phyloP scores from a whole-genome alignment of 2,329 filamentous ascomycete genomes.

The Claviceps paspali region DNA sequence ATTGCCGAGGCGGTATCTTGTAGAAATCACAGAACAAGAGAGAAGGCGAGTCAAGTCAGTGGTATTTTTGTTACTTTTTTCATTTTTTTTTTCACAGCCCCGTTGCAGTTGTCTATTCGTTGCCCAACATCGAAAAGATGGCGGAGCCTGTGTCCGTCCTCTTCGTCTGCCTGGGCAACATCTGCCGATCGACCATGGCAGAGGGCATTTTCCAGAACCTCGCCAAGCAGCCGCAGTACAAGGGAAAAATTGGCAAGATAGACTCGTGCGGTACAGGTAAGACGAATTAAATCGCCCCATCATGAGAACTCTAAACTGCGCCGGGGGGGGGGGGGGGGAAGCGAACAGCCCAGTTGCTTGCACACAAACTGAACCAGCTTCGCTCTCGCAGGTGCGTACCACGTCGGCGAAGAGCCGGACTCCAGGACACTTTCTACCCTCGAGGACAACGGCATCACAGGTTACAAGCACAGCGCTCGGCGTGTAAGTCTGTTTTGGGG shows the following conservation, averaged over 20 bases:
- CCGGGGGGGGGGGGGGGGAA: no score
- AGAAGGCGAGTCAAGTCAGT: no score
- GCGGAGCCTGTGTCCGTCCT: constrained; percentile 51
- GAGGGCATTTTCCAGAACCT: constrained; percentile 80
- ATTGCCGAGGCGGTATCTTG: background rate
- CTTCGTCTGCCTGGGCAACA: constrained; percentile 95
- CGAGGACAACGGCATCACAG: constrained; percentile 53
- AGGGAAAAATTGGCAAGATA: constrained; percentile 46
- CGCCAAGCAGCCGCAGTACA: constrained; percentile 43
- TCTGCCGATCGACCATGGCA: constrained; percentile 88
- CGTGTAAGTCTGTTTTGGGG: constrained; percentile 44
- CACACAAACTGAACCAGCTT: background rate
- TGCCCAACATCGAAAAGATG: constrained; percentile 13
- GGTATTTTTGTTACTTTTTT: no score
- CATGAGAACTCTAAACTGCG: no score
- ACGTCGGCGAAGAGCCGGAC: constrained; percentile 63
- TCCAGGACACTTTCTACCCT: constrained; percentile 71
- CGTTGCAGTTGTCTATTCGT: background rate
- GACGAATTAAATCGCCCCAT: background rate
- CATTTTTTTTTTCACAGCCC: background rate
- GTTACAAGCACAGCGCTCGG: constrained; percentile 64
- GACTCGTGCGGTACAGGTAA: constrained; percentile 77
- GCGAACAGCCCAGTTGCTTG: background rate
- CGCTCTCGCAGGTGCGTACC: constrained; percentile 51
- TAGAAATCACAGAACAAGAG: background rate